Base-by-base conservation (phyloP, 2,329 filamentous ascomycete species). In the Chrysosporium queenslandicum region DNA sequence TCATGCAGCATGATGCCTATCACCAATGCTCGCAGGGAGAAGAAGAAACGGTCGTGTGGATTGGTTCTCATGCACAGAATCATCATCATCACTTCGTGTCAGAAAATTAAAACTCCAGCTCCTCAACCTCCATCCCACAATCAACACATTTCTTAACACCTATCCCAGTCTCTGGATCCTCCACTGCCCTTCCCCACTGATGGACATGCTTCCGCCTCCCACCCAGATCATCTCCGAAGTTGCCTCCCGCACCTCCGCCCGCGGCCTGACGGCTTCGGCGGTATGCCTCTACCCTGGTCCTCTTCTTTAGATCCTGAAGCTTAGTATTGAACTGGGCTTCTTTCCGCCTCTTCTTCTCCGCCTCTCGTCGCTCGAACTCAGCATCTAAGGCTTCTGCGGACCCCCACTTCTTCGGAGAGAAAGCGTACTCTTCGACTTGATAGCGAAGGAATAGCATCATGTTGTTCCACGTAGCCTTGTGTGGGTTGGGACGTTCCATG, bases 381-480 rank as follows among this genome's bases (percentile, higher is more conserved):
- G 79, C 87, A 64, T 97, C 92, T 3, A 97, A 72, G 0, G 83
- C 86, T 63, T 92, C 89, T 0, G 86, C 71, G 0, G 85, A 88
- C 0, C 92, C 92, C 92, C 92, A 98, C 71, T 96, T 96, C 58
- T 81, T 82, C 1, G 77, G 69, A 0, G 73, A 81, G 61, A 97
- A 84, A 0, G 91, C 92, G 64, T 96, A 96, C 53, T 89, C 88
- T 65, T 98, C 92, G 1, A 98, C 87, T 65, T 98, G 92, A 55
- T 82, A 94, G 0, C 92, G 85, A 20, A 98, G 75, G 66, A 92
- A 98, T 2, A 98, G 78, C 84, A 95, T 95, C 92, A 98, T 98
- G 73, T 94, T 88, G 68, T 96, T 89, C 87, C 89, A 98, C 54
- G 90, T 89, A 0, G 86, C 82, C 67, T 96, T 96, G 71, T 96